Percentiles rank a stretch among this genome's conserved stretches.
Conservation (phyloP, 441 rosid species). For the California macrophylla region DNA sequence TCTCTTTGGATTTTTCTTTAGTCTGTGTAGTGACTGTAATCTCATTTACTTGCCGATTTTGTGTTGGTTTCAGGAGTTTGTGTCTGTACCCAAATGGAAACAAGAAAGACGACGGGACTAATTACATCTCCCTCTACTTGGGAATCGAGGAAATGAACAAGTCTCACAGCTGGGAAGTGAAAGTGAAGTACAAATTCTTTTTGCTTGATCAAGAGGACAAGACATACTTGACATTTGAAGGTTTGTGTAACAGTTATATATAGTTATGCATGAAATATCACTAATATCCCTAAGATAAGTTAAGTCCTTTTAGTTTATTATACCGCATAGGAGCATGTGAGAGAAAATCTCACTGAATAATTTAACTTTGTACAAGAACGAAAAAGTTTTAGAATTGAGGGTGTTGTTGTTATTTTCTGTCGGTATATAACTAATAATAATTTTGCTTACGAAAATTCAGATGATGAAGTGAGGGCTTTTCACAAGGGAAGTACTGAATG, state of each 20-base stretch:
- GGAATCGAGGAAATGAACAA: neutral
- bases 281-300: no score
- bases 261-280: no score
- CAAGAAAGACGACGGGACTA: neutral
- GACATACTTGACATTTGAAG: slow-evolving; percentile 8
- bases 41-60: neutral
- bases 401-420: neutral
- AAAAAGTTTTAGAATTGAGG: no score
- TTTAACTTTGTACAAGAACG: no score
- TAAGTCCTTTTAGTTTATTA: no score
- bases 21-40: neutral
- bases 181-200: slow-evolving; percentile 16
- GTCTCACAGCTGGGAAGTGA: neutral
- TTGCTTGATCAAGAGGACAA: slow-evolving; percentile 12
- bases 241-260: neutral
- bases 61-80: slow-evolving; percentile 28
- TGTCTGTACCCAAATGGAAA: slow-evolving; percentile 24
- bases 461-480: slow-evolving; percentile 13
- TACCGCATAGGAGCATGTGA: no score
- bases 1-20: neutral
- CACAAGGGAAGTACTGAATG: slow-evolving; percentile 4
- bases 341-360: no score
- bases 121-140: slow-evolving; percentile 23
- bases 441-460: neutral
- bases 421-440: neutral